Conservation (phyloP, 2,329 filamentous ascomycete species). For the Hypomyces perniciosus region DNA sequence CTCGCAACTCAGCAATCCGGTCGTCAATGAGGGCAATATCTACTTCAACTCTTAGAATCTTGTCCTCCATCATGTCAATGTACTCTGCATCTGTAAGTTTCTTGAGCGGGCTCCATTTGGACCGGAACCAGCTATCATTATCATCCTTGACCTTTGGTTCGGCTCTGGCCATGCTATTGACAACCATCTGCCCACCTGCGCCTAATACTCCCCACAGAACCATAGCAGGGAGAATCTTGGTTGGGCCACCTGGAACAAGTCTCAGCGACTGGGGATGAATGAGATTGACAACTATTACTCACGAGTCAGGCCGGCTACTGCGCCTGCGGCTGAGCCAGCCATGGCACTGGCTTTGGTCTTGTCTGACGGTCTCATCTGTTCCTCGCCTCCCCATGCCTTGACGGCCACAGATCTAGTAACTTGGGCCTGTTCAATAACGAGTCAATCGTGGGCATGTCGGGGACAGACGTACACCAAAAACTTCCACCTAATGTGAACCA, state of each 20-base stretch:
- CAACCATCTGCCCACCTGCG: constrained; percentile 33
- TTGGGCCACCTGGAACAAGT: constrained; percentile 39
- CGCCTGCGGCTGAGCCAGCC: constrained; percentile 63
- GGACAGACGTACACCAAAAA: constrained; percentile 59
- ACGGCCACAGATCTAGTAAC: constrained; percentile 44
- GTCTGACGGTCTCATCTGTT: constrained; percentile 51
- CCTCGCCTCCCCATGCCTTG: constrained; percentile 43
- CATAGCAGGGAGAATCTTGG: constrained; percentile 46
- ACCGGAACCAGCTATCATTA: constrained; percentile 41
- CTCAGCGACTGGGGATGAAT: constrained; percentile 16
- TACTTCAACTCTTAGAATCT: constrained; percentile 63
- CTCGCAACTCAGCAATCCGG: constrained; percentile 48
- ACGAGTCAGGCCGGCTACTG: constrained; percentile 53
- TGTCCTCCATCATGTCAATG: constrained; percentile 62
- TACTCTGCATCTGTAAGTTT: constrained; percentile 69
- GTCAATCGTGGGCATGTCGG: not conserved
- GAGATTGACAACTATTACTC: constrained; percentile 22
- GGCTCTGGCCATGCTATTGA: constrained; percentile 25
- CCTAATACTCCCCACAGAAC: constrained; percentile 42
- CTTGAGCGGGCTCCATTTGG: constrained; percentile 66
- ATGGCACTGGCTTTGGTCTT: constrained; percentile 61
- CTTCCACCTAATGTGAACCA: constrained; percentile 73
- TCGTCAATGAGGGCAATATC: constrained; percentile 77
- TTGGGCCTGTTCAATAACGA: constrained; percentile 22
- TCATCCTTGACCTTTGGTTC: constrained; percentile 32